Evolutionary conservation across 1,139 yeast species (phyloP), one percentile per base, ranked within the genome.

Genomic region (Candida buenavistaensis): DNA sequence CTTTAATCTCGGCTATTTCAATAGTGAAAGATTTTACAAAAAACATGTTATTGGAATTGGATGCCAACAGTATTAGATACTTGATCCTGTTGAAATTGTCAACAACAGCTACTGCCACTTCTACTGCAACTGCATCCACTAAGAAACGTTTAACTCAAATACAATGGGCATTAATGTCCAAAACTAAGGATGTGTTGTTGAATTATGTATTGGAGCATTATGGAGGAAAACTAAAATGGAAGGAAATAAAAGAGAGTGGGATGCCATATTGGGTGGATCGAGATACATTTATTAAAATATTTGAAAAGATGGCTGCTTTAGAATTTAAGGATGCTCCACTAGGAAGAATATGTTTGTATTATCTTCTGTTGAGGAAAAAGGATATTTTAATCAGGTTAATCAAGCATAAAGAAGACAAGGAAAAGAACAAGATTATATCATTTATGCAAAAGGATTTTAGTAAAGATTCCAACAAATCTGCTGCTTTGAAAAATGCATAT

Each of bases 401-500:
- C 98, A 75, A 80, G 51, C 78, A 92, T 1, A 67, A 75, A 8
- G 81, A 84, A 16, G 89, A 89, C 54, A 74, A 82, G 3, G 98
- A 94, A 50, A 89, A 82, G 47, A 78, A 75, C 26, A 89, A 90
- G 53, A 86, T 92, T 78, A 48, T 88, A 36, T 81, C 73, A 48
- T 83, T 92, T 48, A 64, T 92, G 48, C 68, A 70, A 14, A 83
- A 90, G 52, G 94, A 94, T 54, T 92, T 90, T 52, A 63, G 62
- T 1, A 75, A 78, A 37, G 69, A 74, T 8, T 66, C 96, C 33
- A 90, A 97, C 96, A 74, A 68, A 46, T 74, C 87, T 0, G 96
- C 97, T 0, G 97, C 98, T 0, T 62, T 78, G 51, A 92, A 92
- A 52, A 92, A 92, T 60, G 98, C 98, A 0, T 92, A 78, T 65